phyloP scores from a whole-genome alignment of 495 filamentous ascomycete species.

The Penicillium tannophilum region DNA sequence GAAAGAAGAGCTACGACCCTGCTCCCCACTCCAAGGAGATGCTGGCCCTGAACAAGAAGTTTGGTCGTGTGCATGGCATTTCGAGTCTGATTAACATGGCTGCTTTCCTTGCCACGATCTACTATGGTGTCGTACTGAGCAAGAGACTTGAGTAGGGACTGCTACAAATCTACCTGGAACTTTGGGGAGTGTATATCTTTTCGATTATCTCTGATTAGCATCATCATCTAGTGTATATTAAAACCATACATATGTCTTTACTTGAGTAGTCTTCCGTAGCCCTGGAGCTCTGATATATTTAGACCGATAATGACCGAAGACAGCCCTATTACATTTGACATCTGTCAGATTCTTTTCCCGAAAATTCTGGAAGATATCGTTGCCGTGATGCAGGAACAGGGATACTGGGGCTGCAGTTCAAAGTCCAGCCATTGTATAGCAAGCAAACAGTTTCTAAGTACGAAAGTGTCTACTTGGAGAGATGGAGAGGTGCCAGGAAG shows the following conservation, averaged over 20 bases:
- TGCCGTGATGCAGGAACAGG: constrained; percentile 6
- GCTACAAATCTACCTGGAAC: not conserved
- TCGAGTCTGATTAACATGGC: constrained; percentile 75
- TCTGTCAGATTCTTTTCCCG: not conserved
- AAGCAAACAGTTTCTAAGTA: too few species aligned
- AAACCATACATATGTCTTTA: too few species aligned
- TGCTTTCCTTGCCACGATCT: constrained; percentile 64
- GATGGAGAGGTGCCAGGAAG: too few species aligned
- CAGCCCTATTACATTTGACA: not conserved
- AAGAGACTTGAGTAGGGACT: constrained; percentile 49
- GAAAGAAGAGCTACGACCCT: constrained; percentile 77
- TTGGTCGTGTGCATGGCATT: constrained; percentile 75
- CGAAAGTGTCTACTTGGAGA: too few species aligned
- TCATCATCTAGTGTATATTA: not conserved
- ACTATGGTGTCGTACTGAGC: constrained; percentile 72
- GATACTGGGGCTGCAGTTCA: constrained; percentile 13
- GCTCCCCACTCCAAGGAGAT: constrained; percentile 80
- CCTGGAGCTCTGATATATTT: too few species aligned
- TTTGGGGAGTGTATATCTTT: not conserved
- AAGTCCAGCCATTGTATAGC: too few species aligned
- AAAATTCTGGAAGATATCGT: not conserved
- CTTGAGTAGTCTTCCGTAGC: too few species aligned
- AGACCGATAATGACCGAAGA: too few species aligned
- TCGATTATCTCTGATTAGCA: too few species aligned
- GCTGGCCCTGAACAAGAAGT: constrained; percentile 76